phyloP scores from a whole-genome alignment of 140 eudicot genomes.

The Bidens hawaiensis region DNA sequence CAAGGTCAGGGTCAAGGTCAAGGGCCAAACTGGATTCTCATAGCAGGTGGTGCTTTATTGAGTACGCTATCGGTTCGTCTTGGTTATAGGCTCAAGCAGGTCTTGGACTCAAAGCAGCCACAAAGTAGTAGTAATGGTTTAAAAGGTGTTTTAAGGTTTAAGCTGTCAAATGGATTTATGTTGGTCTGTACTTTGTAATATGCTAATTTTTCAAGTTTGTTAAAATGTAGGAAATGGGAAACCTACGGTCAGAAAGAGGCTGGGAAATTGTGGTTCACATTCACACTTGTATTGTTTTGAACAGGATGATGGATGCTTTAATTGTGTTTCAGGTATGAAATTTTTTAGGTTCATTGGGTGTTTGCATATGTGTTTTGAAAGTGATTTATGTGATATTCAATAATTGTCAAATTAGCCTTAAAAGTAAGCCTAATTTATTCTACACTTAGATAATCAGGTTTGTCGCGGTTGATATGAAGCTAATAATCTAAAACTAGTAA shows the following conservation, averaged over 20 bases:
- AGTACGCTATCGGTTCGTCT: slow-evolving; percentile 82
- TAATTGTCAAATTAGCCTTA: neutral
- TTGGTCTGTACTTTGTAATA: neutral
- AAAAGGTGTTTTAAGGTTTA: slow-evolving; percentile 11
- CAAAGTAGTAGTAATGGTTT: slow-evolving; percentile 33
- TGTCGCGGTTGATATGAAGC: neutral
- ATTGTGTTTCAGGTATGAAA: slow-evolving; percentile 58
- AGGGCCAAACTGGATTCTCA: slow-evolving; percentile 57
- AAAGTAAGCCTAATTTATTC: neutral
- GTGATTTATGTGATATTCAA: neutral
- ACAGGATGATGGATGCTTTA: slow-evolving; percentile 63
- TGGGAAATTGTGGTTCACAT: slow-evolving; percentile 47
- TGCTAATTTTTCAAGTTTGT: neutral
- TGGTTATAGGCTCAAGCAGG: slow-evolving; percentile 84
- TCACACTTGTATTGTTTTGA: slow-evolving; percentile 51
- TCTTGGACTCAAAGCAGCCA: slow-evolving; percentile 51
- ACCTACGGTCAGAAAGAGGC: slow-evolving; percentile 35
- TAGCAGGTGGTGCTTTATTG: slow-evolving; percentile 85
- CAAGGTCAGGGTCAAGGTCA: too few relatives aligned
- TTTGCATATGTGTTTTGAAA: neutral
- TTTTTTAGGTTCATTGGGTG: neutral
- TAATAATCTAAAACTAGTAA: neutral
- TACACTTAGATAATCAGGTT: neutral
- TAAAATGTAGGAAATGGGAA: slow-evolving; percentile 49
- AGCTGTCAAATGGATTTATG: neutral